Percentiles rank a stretch among this genome's conserved stretches.
These are phyloP conservation scores for Termitomyces heimii DNA, from an alignment of 768 basidiomycete species.

Conservation along the genomic window DNA sequence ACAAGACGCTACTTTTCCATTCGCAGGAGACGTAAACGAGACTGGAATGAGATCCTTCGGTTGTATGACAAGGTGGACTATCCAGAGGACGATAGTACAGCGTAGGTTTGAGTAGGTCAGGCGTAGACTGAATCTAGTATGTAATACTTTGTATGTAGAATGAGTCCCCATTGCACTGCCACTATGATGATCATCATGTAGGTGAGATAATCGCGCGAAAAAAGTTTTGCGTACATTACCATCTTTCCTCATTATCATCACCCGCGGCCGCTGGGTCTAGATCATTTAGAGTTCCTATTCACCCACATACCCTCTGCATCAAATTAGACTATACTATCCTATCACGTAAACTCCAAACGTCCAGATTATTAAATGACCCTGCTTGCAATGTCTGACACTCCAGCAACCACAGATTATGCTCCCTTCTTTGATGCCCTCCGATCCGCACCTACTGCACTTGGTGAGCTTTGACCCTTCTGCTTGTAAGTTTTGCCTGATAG, in stretches of 20 bases:
- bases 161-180: conserved; percentile 7
- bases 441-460: conserved; percentile 58
- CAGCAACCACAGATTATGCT: conserved; percentile 29
- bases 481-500: conserved; percentile 4
- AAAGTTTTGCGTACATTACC: conserved; percentile 3
- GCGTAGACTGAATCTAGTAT: no score
- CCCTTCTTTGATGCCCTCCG: conserved; percentile 46
- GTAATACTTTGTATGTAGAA: no score
- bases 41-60: conserved; percentile 85
- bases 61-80: conserved; percentile 83
- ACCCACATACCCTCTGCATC: conserved; percentile 5
- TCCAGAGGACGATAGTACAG: conserved; percentile 39
- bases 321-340: conserved; percentile 6
- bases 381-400: background rate
- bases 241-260: conserved; percentile 1
- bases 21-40: conserved; percentile 70
- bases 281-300: background rate
- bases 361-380: background rate
- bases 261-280: conserved; percentile 1
- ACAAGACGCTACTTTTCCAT: conserved; percentile 75
- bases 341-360: conserved; percentile 10
- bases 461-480: conserved; percentile 22
- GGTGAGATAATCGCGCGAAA: background rate
- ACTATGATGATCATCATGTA: conserved; percentile 3
- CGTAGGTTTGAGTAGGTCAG: conserved; percentile 13